Evolutionary conservation across 2,329 filamentous ascomycete species (phyloP).

Genomic region (Exophiala sp.): DNA sequence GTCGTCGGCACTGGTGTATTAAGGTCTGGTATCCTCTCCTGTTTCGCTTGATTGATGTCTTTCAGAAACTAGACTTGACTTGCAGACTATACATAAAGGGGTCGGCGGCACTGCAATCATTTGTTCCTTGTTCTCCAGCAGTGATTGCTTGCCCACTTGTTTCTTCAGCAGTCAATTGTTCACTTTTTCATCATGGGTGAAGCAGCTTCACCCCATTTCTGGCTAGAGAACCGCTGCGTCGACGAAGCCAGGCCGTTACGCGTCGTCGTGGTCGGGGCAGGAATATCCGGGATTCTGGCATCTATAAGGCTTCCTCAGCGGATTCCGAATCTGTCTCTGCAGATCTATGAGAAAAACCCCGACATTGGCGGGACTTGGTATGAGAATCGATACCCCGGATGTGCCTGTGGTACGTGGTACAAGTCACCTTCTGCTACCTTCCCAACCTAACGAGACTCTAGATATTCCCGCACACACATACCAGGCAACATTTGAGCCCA

Average conservation of each 20-base stretch:
- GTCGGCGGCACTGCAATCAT: no score
- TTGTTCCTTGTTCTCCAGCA: no score
- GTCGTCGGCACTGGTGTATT: no score
- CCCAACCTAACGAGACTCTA: background rate
- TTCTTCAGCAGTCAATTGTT: no score
- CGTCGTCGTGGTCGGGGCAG: background rate
- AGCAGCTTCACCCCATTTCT: background rate
- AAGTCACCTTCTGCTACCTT: no score
- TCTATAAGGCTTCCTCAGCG: background rate
- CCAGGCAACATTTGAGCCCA: constrained; percentile 39
- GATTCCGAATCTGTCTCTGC: background rate
- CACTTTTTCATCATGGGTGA: background rate
- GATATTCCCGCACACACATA: constrained; percentile 36
- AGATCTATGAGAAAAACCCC: constrained; percentile 15
- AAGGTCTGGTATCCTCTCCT: background rate
- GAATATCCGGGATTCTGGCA: background rate
- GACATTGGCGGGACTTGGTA: constrained; percentile 41
- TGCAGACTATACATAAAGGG: no score
- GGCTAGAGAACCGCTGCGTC: background rate
- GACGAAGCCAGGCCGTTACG: background rate
- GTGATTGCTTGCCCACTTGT: no score
- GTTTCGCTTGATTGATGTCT: background rate
- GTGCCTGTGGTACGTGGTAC: constrained; percentile 8
- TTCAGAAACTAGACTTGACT: no score
- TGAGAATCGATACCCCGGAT: constrained; percentile 37